A percentile compares a stretch with the other conserved stretches of the same genome.
phyloP scores from a whole-genome alignment of 2,329 filamentous ascomycete species.

The Eutypa lata region DNA sequence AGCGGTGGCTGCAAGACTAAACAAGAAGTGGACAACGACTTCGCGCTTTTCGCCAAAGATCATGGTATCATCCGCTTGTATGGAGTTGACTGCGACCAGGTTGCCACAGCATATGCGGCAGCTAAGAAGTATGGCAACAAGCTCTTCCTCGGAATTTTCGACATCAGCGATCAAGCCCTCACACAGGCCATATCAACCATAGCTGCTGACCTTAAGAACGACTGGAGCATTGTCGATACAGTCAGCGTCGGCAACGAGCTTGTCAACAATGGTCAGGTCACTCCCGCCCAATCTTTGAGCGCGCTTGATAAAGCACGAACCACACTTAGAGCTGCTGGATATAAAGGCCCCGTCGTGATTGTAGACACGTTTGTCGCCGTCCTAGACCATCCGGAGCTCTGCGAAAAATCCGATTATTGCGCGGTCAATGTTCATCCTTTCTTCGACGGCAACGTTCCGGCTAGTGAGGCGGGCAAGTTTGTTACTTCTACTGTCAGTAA shows the following conservation, averaged over 20 bases:
- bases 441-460: conserved; percentile 65
- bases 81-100: conserved; percentile 75
- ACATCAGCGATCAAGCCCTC: conserved; percentile 49
- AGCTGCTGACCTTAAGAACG: conserved; percentile 52
- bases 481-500: conserved; percentile 52
- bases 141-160: conserved; percentile 73
- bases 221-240: conserved; percentile 69
- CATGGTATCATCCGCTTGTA: conserved; percentile 73
- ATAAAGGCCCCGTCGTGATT: conserved; percentile 69
- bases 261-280: conserved; percentile 61
- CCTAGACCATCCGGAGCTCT: conserved; percentile 65
- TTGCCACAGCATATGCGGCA: conserved; percentile 58
- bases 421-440: conserved; percentile 82
- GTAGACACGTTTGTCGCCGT: conserved; percentile 75
- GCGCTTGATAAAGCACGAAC: conserved; percentile 57
- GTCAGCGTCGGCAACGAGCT: conserved; percentile 80
- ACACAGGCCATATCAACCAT: conserved; percentile 58
- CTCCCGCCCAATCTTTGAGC: conserved; percentile 50
- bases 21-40: conserved; percentile 61
- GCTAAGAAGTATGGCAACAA: conserved; percentile 64
- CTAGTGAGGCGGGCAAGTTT: conserved; percentile 64
- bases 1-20: conserved; percentile 64
- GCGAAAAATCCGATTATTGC: conserved; percentile 71
- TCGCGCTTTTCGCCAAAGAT: conserved; percentile 47
- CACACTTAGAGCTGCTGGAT: conserved; percentile 61